Conservation (phyloP, 1,284 basidiomycete genomes). For the Neonothopanus nambi region DNA sequence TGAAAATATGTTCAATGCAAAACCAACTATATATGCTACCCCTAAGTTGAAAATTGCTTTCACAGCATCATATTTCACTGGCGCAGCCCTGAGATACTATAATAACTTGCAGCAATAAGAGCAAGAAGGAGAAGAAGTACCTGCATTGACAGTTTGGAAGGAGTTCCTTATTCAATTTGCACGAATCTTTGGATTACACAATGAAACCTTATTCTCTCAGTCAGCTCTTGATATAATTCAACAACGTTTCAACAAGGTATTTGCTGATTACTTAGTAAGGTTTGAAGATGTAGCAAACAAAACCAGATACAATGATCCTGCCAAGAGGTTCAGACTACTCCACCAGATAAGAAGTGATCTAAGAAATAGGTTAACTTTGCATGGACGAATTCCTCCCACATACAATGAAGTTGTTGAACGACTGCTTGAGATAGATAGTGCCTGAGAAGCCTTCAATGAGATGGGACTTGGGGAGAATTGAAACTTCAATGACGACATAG, state of each 20-base stretch:
- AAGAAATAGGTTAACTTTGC: neutral
- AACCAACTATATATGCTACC: no score
- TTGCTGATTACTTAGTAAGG: no score
- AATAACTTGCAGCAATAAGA: neutral
- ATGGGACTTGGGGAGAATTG: neutral
- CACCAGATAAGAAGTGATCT: neutral
- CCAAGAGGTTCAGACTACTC: neutral
- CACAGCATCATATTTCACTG: conserved; percentile 1
- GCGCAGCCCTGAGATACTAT: neutral
- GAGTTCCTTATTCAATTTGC: neutral
- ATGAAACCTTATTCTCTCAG: no score
- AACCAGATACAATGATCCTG: no score
- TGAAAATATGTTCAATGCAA: no score
- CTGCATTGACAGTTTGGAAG: neutral
- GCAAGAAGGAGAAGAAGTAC: neutral
- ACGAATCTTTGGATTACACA: neutral
- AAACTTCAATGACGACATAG: no score
- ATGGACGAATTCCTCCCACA: neutral
- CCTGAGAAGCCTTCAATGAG: conserved; percentile 1
- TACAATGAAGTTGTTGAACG: neutral
- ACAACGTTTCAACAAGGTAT: no score
- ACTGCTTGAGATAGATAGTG: neutral
- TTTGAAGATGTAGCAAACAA: no score
- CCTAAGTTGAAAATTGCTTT: neutral
- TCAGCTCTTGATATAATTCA: no score